Percentiles rank a stretch among this genome's conserved stretches.
Evolutionary conservation across 768 basidiomycete species (phyloP).

Genomic region (Pilatotrama ljubarskyi): DNA sequence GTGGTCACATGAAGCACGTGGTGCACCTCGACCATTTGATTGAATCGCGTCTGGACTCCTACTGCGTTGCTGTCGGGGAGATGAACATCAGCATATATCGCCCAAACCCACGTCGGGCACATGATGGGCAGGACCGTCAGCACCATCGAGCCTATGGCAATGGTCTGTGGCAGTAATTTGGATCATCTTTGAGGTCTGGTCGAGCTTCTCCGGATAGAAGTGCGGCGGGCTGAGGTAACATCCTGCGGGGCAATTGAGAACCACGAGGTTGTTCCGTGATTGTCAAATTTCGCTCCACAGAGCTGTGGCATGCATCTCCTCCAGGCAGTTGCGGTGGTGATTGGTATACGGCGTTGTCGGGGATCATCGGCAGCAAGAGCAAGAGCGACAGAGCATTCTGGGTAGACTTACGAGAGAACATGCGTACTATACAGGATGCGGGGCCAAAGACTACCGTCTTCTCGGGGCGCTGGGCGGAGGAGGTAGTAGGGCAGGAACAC

Average conservation of each 20-base stretch:
- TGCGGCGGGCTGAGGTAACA: not conserved
- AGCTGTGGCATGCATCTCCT: not conserved
- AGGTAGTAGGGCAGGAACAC: slow-evolving; percentile 68
- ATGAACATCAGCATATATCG: too few species aligned
- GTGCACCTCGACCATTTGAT: too few species aligned
- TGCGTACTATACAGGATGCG: slow-evolving; percentile 1
- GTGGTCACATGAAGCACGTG: too few species aligned
- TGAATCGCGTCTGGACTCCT: too few species aligned
- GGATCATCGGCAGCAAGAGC: not conserved
- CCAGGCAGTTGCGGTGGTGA: too few species aligned
- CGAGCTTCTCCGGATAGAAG: slow-evolving; percentile 3
- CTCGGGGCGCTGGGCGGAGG: slow-evolving; percentile 75
- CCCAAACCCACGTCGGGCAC: too few species aligned
- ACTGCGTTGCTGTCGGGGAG: too few species aligned
- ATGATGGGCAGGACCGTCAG: too few species aligned
- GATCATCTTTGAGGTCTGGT: slow-evolving; percentile 13
- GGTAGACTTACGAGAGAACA: not conserved
- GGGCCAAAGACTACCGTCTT: slow-evolving; percentile 36
- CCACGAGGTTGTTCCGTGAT: slow-evolving; percentile 16
- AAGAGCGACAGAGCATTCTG: not conserved
- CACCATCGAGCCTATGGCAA: too few species aligned
- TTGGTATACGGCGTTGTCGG: not conserved
- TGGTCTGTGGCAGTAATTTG: not conserved
- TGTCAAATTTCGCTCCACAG: not conserved
- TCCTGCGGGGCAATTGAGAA: not conserved